Base-by-base conservation (phyloP, 495 filamentous ascomycete genomes). In the Aspergillus nidulans region DNA sequence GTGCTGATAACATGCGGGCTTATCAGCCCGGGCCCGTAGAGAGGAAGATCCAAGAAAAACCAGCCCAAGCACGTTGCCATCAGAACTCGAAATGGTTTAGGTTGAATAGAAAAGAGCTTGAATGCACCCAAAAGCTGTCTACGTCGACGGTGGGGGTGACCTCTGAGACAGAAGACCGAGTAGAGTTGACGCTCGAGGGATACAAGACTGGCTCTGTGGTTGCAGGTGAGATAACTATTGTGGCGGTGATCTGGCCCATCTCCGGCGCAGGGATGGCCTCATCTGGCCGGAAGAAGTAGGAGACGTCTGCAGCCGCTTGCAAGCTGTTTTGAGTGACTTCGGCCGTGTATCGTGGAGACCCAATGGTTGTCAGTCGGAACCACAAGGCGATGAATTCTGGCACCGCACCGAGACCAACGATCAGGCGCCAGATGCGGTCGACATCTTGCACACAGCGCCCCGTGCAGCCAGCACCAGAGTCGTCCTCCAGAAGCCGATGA, bases 311-410 rank as follows among this genome's bases (percentile, higher is more conserved):
- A 1, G 43, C 50, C n/a, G 70, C 65, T 43, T 71, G 62, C 5
- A 62, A 51, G 16, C 64, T 64, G 51, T 77, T 71, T 25, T 65
- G 58, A 18, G 67, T 53, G 24, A 77, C 69, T 49, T 77, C 75
- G 9, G 69, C 63, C 2, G 68, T 77, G 59, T 76, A 83, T 51
- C 79, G 71, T 1, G 78, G 76, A 0, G 77, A 77, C 52, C 84
- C 82, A 9, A 80, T 76, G 55, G 84, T 80, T 6, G 70, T 74
- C 19, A 81, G 68, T 26, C 81, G 73, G 32, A 77, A 69, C 13
- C 74, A 52, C 23, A 85, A 72, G 7, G 82, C 76, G 15, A 84
- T 63, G 5, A 76, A 54, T 30, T 80, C 80, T 15, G 82, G 82
- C 16, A 83, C 58, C 2, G 71, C 78, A 1, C 80, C 80, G 7